Evolutionary conservation across 2,329 filamentous ascomycete genomes (phyloP).

Genomic region (Paecilomyces sp.): DNA sequence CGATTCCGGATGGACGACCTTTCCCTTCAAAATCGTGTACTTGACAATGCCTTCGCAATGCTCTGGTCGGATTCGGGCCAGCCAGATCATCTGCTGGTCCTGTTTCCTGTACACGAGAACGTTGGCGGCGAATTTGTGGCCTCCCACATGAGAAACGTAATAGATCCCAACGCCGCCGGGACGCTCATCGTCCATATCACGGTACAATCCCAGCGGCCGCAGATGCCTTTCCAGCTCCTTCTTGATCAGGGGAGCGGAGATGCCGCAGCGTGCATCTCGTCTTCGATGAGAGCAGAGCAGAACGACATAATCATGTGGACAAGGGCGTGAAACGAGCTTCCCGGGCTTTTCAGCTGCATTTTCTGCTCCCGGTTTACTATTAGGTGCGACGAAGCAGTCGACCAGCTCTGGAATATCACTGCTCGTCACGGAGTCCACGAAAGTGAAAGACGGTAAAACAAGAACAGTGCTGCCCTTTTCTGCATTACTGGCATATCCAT

Average conservation of each 20-base stretch:
- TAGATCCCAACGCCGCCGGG: conserved; percentile 84
- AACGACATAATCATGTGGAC: conserved; percentile 73
- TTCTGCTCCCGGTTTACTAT: conserved; percentile 52
- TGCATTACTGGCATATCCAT: conserved; percentile 3
- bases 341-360: conserved; percentile 36
- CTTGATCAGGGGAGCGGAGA: conserved; percentile 73
- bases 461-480: conserved; percentile 60
- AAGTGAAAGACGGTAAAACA: conserved; percentile 72
- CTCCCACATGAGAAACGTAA: conserved; percentile 87
- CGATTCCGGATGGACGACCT: conserved; percentile 76
- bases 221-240: conserved; percentile 79
- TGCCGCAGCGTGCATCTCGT: conserved; percentile 83
- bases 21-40: conserved; percentile 80
- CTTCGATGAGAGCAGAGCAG: conserved; percentile 85
- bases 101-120: conserved; percentile 71
- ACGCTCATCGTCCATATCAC: conserved; percentile 74
- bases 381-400: conserved; percentile 53
- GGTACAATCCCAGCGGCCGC: conserved; percentile 67
- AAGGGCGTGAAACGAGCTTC: conserved; percentile 47
- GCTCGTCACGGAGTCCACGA: conserved; percentile 71
- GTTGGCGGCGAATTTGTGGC: conserved; percentile 90
- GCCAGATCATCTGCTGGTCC: conserved; percentile 58
- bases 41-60: conserved; percentile 83
- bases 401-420: conserved; percentile 59
- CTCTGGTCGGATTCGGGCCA: conserved; percentile 75